These are phyloP conservation scores for Antarctomyces pellizariae DNA, from an alignment of 495 filamentous ascomycete species.

Conservation along the genomic window DNA sequence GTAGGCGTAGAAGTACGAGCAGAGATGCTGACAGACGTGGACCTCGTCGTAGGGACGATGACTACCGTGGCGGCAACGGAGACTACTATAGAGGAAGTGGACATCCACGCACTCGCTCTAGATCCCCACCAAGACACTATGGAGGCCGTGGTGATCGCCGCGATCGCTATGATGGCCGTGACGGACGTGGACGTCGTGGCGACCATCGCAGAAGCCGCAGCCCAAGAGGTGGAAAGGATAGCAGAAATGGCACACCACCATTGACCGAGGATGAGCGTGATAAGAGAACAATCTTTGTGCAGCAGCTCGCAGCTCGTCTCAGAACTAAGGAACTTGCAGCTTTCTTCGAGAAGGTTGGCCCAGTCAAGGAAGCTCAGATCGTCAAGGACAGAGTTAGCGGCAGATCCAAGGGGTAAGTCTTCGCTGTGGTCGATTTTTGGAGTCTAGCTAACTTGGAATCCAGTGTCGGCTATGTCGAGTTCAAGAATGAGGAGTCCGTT, in stretches of 20 bases:
- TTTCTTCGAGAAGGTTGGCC: conserved; percentile 92
- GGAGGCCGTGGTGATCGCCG: conserved; percentile 37
- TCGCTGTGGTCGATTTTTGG: conserved; percentile 1
- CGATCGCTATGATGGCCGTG: conserved; percentile 24
- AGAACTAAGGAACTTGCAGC: conserved; percentile 78
- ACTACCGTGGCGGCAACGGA: conserved; percentile 36
- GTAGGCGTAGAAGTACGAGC: conserved; percentile 62
- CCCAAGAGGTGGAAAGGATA: conserved; percentile 22
- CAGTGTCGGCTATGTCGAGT: conserved; percentile 98
- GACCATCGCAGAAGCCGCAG: conserved; percentile 25
- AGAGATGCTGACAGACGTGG: conserved; percentile 57
- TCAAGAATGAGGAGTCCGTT: conserved; percentile 90
- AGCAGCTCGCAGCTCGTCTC: conserved; percentile 83
- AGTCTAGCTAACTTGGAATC: too few species aligned
- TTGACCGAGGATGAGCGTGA: conserved; percentile 92
- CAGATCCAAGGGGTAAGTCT: conserved; percentile 81
- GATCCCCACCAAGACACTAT: conserved; percentile 59
- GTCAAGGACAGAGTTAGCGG: conserved; percentile 97
- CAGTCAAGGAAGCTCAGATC: conserved; percentile 94
- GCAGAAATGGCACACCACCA: conserved; percentile 27
- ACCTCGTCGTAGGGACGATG: conserved; percentile 46
- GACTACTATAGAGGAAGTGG: conserved; percentile 54
- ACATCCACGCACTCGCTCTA: conserved; percentile 47
- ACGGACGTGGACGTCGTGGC: conserved; percentile 29
- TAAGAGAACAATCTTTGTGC: conserved; percentile 90